Base-by-base conservation (phyloP, 2,329 filamentous ascomycete genomes). In the Daldinia sp. region DNA sequence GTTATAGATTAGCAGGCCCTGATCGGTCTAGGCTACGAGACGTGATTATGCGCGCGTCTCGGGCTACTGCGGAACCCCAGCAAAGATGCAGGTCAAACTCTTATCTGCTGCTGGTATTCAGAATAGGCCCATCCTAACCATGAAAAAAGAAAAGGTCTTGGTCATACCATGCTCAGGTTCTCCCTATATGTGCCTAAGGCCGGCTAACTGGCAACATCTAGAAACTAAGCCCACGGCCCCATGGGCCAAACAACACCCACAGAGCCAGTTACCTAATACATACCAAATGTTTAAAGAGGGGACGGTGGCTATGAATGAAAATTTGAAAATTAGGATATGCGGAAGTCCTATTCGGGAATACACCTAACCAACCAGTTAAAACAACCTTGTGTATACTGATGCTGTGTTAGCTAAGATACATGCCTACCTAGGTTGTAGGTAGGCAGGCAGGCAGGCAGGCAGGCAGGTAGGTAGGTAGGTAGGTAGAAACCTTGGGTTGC, bases 351-450 rank as follows among this genome's bases (percentile, higher is more conserved):
- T 51, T 48, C 17, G 21, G 32, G 30, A 6, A 25, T 21, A 21
- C 48, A 27, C 48, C n/a, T 30, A n/a, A 4, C 30, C 15, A 37
- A 25, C 50, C 34, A 32, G 23, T 21, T 30, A 53, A 53, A 25
- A 29, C 51, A 57, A 30, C 55, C 52, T 60, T 55, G 39, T 52
- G 39, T 47, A 27, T 49, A 48, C 49, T 53, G 60, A 61, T 41
- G 59, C 35, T 43, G 47, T 53, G 50, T 34, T 50, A 53, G 49
- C 43, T 51, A 37, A 48, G 11, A 30, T 19, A 17, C n/a, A 29
- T 30, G 37, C 37, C 29, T 29, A 48, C 29, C 29, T 32, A 48
- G 15, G 15, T 32, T 10, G 9, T 35, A 50, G 15, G 11, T 35
- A 51, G 48, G 30, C 27, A 51, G 23, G n/a, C n/a, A n/a, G n/a